Evolutionary conservation across 1,139 yeast genomes (phyloP).

Genomic region (Debaryomyces udenii): DNA sequence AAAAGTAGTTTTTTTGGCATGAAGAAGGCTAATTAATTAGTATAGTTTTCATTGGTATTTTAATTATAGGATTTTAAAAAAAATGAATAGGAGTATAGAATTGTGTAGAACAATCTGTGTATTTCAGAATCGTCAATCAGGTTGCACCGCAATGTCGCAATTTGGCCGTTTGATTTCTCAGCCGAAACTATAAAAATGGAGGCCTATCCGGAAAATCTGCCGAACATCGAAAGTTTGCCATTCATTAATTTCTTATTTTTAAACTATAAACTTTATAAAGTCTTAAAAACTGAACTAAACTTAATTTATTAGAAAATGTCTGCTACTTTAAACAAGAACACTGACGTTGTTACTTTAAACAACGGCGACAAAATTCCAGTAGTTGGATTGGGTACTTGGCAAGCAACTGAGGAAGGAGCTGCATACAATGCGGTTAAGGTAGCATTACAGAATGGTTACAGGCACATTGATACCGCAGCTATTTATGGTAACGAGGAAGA

Average conservation of each 20-base stretch:
- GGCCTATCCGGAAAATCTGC: no score
- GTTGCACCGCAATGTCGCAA: no score
- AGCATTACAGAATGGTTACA: conserved; percentile 72
- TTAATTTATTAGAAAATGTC: conserved; percentile 7
- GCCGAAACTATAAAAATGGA: no score
- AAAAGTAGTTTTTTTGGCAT: conserved; percentile 14
- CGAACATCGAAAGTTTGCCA: no score
- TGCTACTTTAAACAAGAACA: conserved; percentile 18
- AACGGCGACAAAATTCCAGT: conserved; percentile 68
- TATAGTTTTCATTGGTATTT: no score
- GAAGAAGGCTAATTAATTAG: conserved; percentile 10
- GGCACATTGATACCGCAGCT: conserved; percentile 80
- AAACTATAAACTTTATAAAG: no score
- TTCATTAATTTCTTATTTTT: no score
- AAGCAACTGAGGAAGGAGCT: conserved; percentile 59
- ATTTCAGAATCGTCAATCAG: no score
- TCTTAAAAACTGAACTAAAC: background rate
- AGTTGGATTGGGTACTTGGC: conserved; percentile 83
- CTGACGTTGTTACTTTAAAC: conserved; percentile 49
- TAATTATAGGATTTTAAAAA: no score
- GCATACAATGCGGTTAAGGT: conserved; percentile 61
- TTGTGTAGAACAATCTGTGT: no score
- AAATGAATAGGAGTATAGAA: no score
- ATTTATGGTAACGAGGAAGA: conserved; percentile 66
- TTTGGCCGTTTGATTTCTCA: no score